Base-by-base conservation (phyloP, 2,329 filamentous ascomycete genomes). In the Paracoccidioides lutzii region DNA sequence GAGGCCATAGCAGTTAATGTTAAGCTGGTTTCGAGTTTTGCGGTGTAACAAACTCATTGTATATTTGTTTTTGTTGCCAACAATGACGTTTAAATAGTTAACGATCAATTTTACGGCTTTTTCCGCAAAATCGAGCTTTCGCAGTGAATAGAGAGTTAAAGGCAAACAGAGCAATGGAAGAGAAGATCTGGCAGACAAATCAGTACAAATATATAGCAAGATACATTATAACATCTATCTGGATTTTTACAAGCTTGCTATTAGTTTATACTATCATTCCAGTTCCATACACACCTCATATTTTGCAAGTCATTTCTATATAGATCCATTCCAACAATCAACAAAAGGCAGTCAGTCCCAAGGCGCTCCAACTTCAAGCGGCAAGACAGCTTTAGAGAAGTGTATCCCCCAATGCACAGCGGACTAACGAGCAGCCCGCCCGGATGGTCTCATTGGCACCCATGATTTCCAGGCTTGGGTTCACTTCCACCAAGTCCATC, bases 401-500 rank as follows among this genome's bases (percentile, higher is more conserved):
- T 52, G 88, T 94, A 76, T 98, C 93, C 22, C 93, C 93, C 61
- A 97, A 75, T 4, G 90, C 91, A 68, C 91, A 96, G 57, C 93
- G 79, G 52, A 97, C 89, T 63, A 98, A 78, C 44, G 88, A 95
- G 71, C 90, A 93, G 5, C 91, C 93, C 2, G 91, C 89, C 53
- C 91, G 76, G 57, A 97, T 85, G 0, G 93, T 98, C 74, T 96
- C 90, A 56, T 81, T 79, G 1, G 88, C 89, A 5, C 87, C 89
- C 58, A 78, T 78, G 2, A 79, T 73, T 48, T 85, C 84, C 56
- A 90, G 73, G 62, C 78, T 81, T 22, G 87, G 87, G 74, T 90
- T 90, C 60, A 90, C 85, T 74, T 90, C 86, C 59, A 91, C 88
- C 61, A 93, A 73, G 69, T 93, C 88, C 73, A 93, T 83, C 45